Evolutionary conservation across 345 rosid species (phyloP), one percentile per base, ranked within the genome.

Genomic region (Arabis hirsuta): DNA sequence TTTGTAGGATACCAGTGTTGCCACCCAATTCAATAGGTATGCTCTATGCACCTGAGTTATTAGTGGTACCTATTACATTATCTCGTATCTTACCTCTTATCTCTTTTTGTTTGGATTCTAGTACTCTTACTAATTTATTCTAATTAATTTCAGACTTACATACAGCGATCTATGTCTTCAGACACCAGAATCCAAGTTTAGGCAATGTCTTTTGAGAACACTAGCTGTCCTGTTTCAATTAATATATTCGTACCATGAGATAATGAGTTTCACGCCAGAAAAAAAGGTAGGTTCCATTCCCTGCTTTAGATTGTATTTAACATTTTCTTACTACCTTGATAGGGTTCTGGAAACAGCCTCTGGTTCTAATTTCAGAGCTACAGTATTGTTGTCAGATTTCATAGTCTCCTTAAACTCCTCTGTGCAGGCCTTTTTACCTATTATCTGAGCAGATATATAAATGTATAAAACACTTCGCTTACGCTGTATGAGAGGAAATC

Each of bases 101-200:
- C 54, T 62, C 53, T 65, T 57, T 72, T 56, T 52, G 16, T 38
- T 66, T 36, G 38, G 36, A 59, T 61, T 47, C 50, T 70, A 56
- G 4, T 32, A 56, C 50, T 41, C 44, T 50, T 76, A 16, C 56
- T 76, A 62, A 76, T 50, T 20, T 12, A 29, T 73, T 71, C 38
- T 11, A 24, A 77, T 73, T 59, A 26, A 53, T 80, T 81, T 55
- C 96, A 96, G 99, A 78, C 90, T 90, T 81, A 96, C 99, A 63
- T 92, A 88, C 91, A 92, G 99, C 78, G 99, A 96, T 82, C 84
- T 96, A 66, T 92, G 99, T 84, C 86, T 80, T 81, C 97, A 80
- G 81, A 90, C 90, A 74, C 96, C 98, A 57, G 99, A 96, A 80
- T 82, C 98, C 79, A 92, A 86, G 85, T 92, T 96, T 82, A 92